Conservation (phyloP, 148 eudicot genomes). For the Camellia sinensis region DNA sequence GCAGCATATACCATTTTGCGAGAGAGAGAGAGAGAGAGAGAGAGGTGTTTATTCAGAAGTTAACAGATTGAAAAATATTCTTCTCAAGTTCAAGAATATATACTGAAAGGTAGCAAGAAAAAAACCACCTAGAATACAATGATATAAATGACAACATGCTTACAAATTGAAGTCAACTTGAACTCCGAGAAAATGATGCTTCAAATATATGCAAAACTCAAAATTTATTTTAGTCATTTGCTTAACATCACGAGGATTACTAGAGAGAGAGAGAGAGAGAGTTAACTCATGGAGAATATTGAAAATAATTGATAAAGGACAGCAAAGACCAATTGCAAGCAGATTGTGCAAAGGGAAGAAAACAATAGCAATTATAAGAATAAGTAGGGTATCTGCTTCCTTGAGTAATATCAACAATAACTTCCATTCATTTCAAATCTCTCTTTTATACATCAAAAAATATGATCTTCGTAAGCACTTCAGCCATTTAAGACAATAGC, state of each 20-base stretch:
- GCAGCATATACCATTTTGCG: not conserved
- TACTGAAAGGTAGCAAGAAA: not conserved
- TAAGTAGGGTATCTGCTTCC: not conserved
- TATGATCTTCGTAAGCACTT: not conserved
- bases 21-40: conserved; percentile 6
- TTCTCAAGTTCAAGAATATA: not conserved
- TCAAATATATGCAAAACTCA: not conserved
- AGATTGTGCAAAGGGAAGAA: not conserved
- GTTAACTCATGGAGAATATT: not conserved
- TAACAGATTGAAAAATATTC: not conserved
- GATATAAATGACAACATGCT: not conserved
- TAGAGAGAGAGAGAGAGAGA: conserved; percentile 3
- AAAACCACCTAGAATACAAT: not conserved
- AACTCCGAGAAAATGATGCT: not conserved
- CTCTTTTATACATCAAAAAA: not conserved
- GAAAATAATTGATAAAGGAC: not conserved
- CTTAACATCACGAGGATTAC: not conserved
- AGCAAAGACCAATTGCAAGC: not conserved
- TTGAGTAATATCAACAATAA: not conserved
- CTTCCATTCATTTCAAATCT: not conserved
- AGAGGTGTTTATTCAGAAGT: not conserved
- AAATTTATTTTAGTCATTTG: not conserved
- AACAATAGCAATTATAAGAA: not conserved
- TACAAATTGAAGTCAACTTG: not conserved
- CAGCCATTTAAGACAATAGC: not conserved